Percentiles rank a stretch among this genome's conserved stretches.
phyloP scores from a whole-genome alignment of 495 filamentous ascomycete genomes.

The Sabuloglossum arenarium region DNA sequence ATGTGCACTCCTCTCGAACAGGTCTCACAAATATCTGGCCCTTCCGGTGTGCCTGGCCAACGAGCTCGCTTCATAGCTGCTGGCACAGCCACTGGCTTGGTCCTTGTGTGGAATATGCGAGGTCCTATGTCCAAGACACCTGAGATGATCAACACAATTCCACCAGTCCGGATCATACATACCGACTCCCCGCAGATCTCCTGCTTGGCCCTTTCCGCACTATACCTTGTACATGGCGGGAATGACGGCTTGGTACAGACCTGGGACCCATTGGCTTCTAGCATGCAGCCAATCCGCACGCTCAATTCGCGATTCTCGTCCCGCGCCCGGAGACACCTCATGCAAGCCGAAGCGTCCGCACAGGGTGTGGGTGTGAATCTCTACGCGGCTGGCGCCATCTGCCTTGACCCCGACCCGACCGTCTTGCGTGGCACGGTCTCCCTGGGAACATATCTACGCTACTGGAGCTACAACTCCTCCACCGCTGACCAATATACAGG shows the following conservation, averaged over 20 bases:
- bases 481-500: slow-evolving; percentile 14
- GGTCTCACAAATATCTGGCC: slow-evolving; percentile 23
- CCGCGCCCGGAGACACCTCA: slow-evolving; percentile 51
- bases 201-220: slow-evolving; percentile 63
- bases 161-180: slow-evolving; percentile 60
- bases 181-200: slow-evolving; percentile 77
- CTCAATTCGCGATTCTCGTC: slow-evolving; percentile 75
- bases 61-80: slow-evolving; percentile 62
- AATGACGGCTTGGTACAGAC: slow-evolving; percentile 90
- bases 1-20: slow-evolving; percentile 32
- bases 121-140: slow-evolving; percentile 29
- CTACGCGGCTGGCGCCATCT: slow-evolving; percentile 65
- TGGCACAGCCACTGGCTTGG: slow-evolving; percentile 56
- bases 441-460: slow-evolving; percentile 67
- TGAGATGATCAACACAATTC: slow-evolving; percentile 30
- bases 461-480: slow-evolving; percentile 77
- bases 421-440: slow-evolving; percentile 80
- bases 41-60: slow-evolving; percentile 51
- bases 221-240: slow-evolving; percentile 81
- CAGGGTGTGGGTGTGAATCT: slow-evolving; percentile 53
- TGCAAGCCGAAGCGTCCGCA: slow-evolving; percentile 47
- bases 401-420: slow-evolving; percentile 75
- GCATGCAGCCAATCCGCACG: slow-evolving; percentile 57
- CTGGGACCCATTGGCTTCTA: slow-evolving; percentile 87
- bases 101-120: slow-evolving; percentile 75